Base-by-base conservation (phyloP, 140 eudicot species). In the Bidens hawaiensis region DNA sequence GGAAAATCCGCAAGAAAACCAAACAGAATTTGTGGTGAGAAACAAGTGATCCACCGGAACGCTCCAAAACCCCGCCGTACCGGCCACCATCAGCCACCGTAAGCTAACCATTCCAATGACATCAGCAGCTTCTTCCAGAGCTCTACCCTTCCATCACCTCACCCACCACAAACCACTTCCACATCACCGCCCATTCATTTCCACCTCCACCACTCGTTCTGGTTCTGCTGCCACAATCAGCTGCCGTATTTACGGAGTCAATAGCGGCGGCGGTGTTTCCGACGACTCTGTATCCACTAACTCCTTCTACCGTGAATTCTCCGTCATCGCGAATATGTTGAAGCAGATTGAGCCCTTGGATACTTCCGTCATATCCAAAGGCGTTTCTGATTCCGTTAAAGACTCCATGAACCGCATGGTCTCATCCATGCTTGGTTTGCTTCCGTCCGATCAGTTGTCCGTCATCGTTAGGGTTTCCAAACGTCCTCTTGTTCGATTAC, bases 361-460 rank as follows among this genome's bases (percentile, higher is more conserved):
- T 31, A 82, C 65, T 36, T 79, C 89, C n/a, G 72, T 68, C 19
- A 78, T 84, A 2, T 79, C 85, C 3, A 77, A 88, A 49, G 90
- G 94, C 10, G 82, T 79, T 41, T 88, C 90, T 40, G 82, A 84
- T 17, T 75, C 83, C 14, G 94, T 81, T 0, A 85, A 72, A 54
- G 90, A 88, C 17, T 79, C 90, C 4, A 88, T 88, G 96, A 84
- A 79, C 67, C 94, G 82, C 65, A 84, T 85, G 41, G 77, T 88
- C 24, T 84, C 96, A 1, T 34, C 87, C 50, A 88, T 88, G 96
- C 67, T 88, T 5, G 96, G 96, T 3, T 67, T 84, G 61, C 76
- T 88, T 18, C 96, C 96, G 1, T 81, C 94, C 4, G 89, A 87
- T 79, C 86, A 81, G 11, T 84, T 87, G 38, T 64, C 83, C 7